These are phyloP conservation scores for Psilocybe tampanensis DNA, from an alignment of 768 basidiomycete species.

Conservation along the genomic window DNA sequence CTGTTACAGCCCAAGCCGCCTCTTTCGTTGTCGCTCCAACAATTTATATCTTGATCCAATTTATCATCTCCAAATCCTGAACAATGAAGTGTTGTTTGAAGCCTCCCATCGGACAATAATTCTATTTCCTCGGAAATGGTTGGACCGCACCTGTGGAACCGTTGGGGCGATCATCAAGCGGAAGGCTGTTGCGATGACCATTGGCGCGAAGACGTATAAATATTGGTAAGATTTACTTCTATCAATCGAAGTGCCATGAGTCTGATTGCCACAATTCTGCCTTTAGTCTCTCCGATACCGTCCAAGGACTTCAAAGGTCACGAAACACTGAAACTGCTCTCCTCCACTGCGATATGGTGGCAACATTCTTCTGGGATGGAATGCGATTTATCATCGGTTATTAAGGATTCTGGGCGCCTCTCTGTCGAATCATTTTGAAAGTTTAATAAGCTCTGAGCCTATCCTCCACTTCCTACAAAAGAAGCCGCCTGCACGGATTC, in stretches of 20 bases:
- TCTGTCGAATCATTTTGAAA: neutral
- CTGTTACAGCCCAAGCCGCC: too few relatives aligned
- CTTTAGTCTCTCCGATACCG: neutral
- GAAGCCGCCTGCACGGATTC: conserved; percentile 1
- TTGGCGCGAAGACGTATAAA: conserved; percentile 22
- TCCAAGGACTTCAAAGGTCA: neutral
- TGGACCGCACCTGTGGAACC: neutral
- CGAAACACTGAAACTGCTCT: neutral
- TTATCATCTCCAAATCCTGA: too few relatives aligned
- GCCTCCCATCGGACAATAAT: neutral
- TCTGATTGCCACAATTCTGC: conserved; percentile 4
- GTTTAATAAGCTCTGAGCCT: neutral
- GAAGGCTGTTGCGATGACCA: conserved; percentile 7
- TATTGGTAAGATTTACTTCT: conserved; percentile 10
- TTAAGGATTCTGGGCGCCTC: neutral
- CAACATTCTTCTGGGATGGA: conserved; percentile 5
- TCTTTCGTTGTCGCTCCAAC: too few relatives aligned
- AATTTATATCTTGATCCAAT: too few relatives aligned
- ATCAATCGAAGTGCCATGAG: conserved; percentile 12
- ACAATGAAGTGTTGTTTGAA: neutral
- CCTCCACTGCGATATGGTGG: neutral
- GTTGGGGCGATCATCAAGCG: conserved; percentile 7
- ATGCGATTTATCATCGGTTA: neutral
- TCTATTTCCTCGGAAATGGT: conserved; percentile 9
- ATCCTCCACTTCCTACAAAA: conserved; percentile 5